Conservation (phyloP, 2,329 filamentous ascomycete genomes). For the Zasmidium cellare region DNA sequence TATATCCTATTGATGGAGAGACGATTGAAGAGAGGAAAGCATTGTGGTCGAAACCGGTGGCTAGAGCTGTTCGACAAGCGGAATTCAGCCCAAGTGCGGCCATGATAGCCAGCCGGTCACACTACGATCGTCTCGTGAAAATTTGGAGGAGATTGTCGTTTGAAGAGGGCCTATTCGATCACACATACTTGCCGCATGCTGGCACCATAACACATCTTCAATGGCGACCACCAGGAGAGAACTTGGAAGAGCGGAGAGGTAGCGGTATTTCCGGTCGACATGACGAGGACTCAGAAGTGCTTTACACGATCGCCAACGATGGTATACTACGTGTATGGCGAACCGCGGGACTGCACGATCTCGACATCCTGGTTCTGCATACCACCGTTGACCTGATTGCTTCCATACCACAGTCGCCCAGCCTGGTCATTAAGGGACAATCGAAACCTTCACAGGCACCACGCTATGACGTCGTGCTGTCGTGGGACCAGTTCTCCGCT, state of each 20-base stretch:
- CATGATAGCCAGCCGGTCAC: constrained; percentile 78
- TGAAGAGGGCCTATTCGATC: constrained; percentile 84
- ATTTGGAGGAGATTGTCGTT: constrained; percentile 89
- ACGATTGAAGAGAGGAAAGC: constrained; percentile 46
- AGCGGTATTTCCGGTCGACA: constrained; percentile 29
- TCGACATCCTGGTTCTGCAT: constrained; percentile 76
- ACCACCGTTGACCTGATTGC: constrained; percentile 73
- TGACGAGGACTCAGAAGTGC: constrained; percentile 66
- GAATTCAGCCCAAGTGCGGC: constrained; percentile 82
- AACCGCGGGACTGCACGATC: constrained; percentile 68
- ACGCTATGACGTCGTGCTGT: constrained; percentile 77
- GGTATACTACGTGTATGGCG: constrained; percentile 81
- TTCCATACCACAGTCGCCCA: constrained; percentile 55
- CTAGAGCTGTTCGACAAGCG: constrained; percentile 72
- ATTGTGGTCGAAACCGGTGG: constrained; percentile 74
- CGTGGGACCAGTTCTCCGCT: constrained; percentile 74
- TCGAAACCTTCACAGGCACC: constrained; percentile 41
- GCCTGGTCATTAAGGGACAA: constrained; percentile 49
- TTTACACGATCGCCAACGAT: constrained; percentile 87
- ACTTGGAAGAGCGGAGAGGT: constrained; percentile 63
- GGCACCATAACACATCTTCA: constrained; percentile 75
- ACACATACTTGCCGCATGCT: constrained; percentile 86
- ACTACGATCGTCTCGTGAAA: constrained; percentile 81
- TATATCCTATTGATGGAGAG: constrained; percentile 29
- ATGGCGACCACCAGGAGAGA: constrained; percentile 69